Percentiles rank a stretch among this genome's conserved stretches.
phyloP scores from a whole-genome alignment of 257 asterid species.

The Apocynum venetum region DNA sequence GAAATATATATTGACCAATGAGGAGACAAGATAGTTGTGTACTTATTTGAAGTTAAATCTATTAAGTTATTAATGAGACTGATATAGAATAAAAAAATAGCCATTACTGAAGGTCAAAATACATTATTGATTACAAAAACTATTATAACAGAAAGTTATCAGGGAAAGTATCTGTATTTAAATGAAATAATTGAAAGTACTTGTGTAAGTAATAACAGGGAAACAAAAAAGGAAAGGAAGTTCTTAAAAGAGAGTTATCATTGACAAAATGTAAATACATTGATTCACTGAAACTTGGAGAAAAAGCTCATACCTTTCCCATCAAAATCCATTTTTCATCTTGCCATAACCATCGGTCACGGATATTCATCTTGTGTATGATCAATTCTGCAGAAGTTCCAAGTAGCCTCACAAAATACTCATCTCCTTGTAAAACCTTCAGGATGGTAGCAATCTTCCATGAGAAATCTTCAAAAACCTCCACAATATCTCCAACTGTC shows the following conservation, averaged over 20 bases:
- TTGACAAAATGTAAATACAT: background rate
- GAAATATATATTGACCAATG: background rate
- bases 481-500: constrained; percentile 56
- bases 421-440: constrained; percentile 37
- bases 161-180: background rate
- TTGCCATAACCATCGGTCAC: constrained; percentile 56
- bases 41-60: background rate
- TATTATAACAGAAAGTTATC: background rate
- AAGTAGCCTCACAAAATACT: constrained; percentile 51
- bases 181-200: background rate
- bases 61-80: background rate
- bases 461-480: constrained; percentile 52
- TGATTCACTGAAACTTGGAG: constrained; percentile 1
- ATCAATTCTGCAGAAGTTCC: constrained; percentile 47
- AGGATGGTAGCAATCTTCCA: constrained; percentile 65
- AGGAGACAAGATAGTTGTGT: background rate
- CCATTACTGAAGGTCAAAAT: background rate
- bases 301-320: constrained; percentile 42
- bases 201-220: background rate
- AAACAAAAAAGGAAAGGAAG: background rate
- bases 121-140: background rate
- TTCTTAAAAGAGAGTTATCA: background rate
- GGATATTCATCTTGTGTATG: constrained; percentile 43
- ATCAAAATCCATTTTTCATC: constrained; percentile 55
- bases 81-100: background rate